Evolutionary conservation across 768 basidiomycete species (phyloP).

Genomic region (Serendipita sp.): DNA sequence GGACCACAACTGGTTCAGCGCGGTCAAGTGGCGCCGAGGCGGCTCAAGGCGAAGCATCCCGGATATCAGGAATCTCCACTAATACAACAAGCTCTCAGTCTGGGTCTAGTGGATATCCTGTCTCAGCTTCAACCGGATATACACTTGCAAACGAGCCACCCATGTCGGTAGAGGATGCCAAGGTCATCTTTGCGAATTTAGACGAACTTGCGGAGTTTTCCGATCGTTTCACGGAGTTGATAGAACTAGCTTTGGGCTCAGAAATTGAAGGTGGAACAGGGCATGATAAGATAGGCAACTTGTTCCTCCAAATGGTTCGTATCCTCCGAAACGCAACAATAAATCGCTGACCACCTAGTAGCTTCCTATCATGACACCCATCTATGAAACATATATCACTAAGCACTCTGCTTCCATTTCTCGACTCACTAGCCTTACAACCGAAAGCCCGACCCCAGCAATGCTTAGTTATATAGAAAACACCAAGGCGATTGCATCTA

Average conservation of each 20-base stretch:
- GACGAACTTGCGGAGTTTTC: conserved; percentile 58
- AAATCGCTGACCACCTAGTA: conserved; percentile 16
- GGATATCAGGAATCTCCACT: neutral
- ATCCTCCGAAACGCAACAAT: neutral
- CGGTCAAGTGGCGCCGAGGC: conserved; percentile 8
- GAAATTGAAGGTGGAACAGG: conserved; percentile 47
- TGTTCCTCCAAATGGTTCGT: conserved; percentile 58
- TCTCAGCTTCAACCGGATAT: conserved; percentile 14
- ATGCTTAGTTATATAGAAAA: conserved; percentile 51
- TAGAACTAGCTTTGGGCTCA: conserved; percentile 51
- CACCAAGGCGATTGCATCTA: conserved; percentile 48
- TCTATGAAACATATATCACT: conserved; percentile 70
- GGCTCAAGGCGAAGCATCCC: conserved; percentile 23
- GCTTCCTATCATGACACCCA: conserved; percentile 54
- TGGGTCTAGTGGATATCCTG: neutral
- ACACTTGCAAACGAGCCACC: conserved; percentile 26
- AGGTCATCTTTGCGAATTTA: conserved; percentile 63
- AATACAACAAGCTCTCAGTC: conserved; percentile 1
- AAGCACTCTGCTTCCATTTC: conserved; percentile 59
- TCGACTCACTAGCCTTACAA: conserved; percentile 37
- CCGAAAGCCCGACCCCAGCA: conserved; percentile 33
- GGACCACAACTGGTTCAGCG: conserved; percentile 21
- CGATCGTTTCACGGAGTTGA: conserved; percentile 43
- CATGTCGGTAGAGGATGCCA: conserved; percentile 55
- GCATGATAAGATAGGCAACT: conserved; percentile 51